These are phyloP conservation scores for Leonotis leonurus DNA, from an alignment of 257 asterid species.

Conservation along the genomic window DNA sequence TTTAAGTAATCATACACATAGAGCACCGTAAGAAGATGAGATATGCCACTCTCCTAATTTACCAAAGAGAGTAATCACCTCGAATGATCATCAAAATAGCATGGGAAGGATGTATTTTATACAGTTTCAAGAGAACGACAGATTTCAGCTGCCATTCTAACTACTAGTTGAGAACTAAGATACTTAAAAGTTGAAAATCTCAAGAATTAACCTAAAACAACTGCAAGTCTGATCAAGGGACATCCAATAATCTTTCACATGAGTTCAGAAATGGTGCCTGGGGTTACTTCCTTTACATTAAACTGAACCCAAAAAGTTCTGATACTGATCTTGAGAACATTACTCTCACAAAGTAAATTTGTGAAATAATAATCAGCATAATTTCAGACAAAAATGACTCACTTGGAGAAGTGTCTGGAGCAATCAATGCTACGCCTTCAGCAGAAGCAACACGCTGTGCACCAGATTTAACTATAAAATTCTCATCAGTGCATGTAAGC, in stretches of 20 bases:
- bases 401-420: constrained; percentile 93
- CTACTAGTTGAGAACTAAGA: not conserved
- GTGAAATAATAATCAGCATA: not conserved
- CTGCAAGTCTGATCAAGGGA: not conserved
- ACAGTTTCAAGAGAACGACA: not conserved
- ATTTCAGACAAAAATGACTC: constrained; percentile 13
- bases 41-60: not conserved
- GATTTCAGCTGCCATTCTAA: not conserved
- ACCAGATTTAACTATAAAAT: constrained; percentile 80
- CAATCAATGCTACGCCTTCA: constrained; percentile 71
- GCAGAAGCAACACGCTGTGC: constrained; percentile 91
- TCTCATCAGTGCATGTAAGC: constrained; percentile 90
- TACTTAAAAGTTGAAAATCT: not conserved
- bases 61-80: not conserved
- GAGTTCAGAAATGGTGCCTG: not conserved
- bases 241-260: not conserved
- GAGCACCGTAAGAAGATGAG: not conserved
- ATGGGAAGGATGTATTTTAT: not conserved
- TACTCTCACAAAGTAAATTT: not conserved
- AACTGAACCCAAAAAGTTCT: not conserved
- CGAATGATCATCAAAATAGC: not conserved
- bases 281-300: not conserved
- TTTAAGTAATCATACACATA: not conserved
- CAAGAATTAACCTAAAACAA: not conserved
- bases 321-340: not conserved